These are phyloP conservation scores for Cichorium intybus DNA, from an alignment of 140 eudicot species.

Conservation along the genomic window DNA sequence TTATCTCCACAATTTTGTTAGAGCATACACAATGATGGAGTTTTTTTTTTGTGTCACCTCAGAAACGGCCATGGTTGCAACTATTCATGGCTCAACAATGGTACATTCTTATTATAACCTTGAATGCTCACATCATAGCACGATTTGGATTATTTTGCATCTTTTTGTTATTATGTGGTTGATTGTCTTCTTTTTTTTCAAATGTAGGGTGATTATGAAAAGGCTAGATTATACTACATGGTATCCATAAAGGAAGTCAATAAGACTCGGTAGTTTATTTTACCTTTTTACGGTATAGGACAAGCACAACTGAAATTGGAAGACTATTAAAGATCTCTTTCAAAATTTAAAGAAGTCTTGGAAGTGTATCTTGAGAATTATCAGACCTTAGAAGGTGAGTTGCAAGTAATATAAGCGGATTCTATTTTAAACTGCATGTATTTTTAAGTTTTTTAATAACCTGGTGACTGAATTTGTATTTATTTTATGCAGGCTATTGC, in stretches of 20 bases:
- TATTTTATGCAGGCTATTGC: constrained; percentile 68
- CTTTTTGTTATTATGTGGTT: constrained; percentile 1
- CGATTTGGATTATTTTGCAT: constrained; percentile 43
- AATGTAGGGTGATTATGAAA: constrained; percentile 75
- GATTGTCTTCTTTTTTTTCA: constrained; percentile 8
- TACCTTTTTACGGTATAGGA: constrained; percentile 93
- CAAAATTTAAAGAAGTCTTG: constrained; percentile 92
- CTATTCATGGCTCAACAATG: too few species aligned
- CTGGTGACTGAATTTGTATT: constrained; percentile 8
- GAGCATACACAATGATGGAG: too few species aligned
- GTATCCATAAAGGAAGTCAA: constrained; percentile 88
- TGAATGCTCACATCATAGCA: constrained; percentile 94
- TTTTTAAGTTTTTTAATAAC: neutral
- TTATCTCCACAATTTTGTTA: too few species aligned
- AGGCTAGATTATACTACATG: too few species aligned
- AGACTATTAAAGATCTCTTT: constrained; percentile 73
- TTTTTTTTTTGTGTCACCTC: too few species aligned
- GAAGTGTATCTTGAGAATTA: constrained; percentile 93
- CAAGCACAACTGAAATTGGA: constrained; percentile 93
- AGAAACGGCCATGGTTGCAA: constrained; percentile 99
- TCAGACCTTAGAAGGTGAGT: constrained; percentile 85
- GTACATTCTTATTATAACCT: too few species aligned
- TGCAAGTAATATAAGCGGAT: too few species aligned
- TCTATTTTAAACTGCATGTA: neutral
- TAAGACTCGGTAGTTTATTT: constrained; percentile 79